A percentile compares a stretch with the other conserved stretches of the same genome.
phyloP scores from a whole-genome alignment of 352 stramenopile species.

The Pythium scleroteichum region DNA sequence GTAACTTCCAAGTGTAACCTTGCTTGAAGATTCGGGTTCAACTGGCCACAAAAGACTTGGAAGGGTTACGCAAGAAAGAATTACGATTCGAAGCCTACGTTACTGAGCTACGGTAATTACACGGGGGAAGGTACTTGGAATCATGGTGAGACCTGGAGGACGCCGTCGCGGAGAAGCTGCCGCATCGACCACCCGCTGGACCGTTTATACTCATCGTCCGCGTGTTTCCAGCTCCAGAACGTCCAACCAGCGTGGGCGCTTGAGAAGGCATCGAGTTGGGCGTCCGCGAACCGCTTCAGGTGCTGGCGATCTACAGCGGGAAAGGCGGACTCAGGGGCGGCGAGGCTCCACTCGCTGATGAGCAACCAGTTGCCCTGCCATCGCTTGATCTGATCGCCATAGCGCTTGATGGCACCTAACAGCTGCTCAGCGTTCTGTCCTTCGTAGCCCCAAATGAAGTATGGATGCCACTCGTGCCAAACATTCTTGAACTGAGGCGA shows the following conservation, averaged over 20 bases:
- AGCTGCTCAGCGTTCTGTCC: constrained; percentile 58
- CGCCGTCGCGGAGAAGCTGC: constrained; percentile 73
- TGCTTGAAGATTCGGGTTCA: background rate
- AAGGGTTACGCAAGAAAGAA: constrained; percentile 11
- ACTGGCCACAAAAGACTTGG: background rate
- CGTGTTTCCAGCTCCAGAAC: constrained; percentile 86
- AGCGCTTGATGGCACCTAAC: constrained; percentile 51
- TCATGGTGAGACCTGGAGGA: constrained; percentile 36
- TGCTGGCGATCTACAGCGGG: constrained; percentile 41
- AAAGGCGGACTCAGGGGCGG: constrained; percentile 58
- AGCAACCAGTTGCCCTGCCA: constrained; percentile 79
- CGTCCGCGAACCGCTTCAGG: constrained; percentile 53
- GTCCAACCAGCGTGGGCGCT: constrained; percentile 77
- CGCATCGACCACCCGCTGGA: constrained; percentile 77
- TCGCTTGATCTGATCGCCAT: constrained; percentile 48
- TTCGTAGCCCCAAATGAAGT: constrained; percentile 71
- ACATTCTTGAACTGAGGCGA: constrained; percentile 46
- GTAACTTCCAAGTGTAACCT: constrained; percentile 9
- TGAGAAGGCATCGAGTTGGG: constrained; percentile 58
- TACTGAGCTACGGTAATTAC: too few relatives aligned
- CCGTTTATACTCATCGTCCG: constrained; percentile 53
- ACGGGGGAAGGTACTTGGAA: background rate
- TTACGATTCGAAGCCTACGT: too few relatives aligned
- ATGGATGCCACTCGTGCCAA: constrained; percentile 55
- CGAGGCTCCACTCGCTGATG: constrained; percentile 85